Conservation (phyloP, 768 basidiomycete species). For the Rhizopogon rudus region DNA sequence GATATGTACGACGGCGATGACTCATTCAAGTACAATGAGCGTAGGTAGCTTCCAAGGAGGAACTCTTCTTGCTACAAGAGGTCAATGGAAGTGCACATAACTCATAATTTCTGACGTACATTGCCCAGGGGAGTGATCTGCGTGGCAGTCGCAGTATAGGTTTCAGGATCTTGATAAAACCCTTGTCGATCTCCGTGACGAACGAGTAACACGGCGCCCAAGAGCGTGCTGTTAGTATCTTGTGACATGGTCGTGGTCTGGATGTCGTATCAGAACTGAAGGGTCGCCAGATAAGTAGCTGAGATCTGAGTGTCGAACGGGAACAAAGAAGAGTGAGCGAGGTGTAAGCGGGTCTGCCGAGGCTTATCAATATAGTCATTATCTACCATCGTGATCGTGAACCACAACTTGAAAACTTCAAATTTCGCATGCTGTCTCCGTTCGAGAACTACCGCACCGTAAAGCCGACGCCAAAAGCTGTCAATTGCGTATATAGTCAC, state of each 20-base stretch:
- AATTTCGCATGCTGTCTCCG: too few species aligned
- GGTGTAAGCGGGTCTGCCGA: too few species aligned
- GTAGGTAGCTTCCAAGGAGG: slow-evolving; percentile 50
- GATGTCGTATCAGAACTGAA: background rate
- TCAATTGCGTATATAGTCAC: background rate
- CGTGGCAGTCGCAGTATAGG: slow-evolving; percentile 52
- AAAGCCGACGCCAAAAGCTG: background rate
- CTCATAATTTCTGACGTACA: slow-evolving; percentile 29
- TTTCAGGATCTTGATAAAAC: slow-evolving; percentile 59
- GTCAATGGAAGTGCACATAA: background rate
- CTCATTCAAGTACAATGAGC: slow-evolving; percentile 46
- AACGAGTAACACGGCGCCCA: slow-evolving; percentile 53
- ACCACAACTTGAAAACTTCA: too few species aligned
- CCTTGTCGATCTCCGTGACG: slow-evolving; percentile 62
- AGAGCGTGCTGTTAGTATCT: slow-evolving; percentile 27
- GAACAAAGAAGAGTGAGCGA: too few species aligned
- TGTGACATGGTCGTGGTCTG: slow-evolving; percentile 6
- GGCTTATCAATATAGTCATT: too few species aligned
- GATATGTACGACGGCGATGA: slow-evolving; percentile 50
- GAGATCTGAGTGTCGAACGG: too few species aligned
- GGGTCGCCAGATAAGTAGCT: background rate
- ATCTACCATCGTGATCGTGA: too few species aligned
- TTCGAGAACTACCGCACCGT: background rate
- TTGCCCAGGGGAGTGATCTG: slow-evolving; percentile 66
- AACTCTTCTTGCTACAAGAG: slow-evolving; percentile 47